Conservation (phyloP, 768 basidiomycete genomes). For the Pleurotus citrinopileatus region DNA sequence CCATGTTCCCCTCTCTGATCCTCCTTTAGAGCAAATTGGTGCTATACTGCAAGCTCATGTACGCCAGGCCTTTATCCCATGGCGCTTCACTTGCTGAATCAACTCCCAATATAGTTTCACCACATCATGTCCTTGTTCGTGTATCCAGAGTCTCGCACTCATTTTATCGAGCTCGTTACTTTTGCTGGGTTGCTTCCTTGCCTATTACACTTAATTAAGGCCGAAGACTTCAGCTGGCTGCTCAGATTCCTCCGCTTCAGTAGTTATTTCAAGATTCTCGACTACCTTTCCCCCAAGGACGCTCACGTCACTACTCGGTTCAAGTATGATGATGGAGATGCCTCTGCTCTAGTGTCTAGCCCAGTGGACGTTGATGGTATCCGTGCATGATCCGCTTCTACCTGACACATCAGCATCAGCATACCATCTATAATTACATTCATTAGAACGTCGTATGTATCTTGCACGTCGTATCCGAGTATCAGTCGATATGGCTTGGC, state of each 20-base stretch:
- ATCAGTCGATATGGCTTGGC: too few species aligned
- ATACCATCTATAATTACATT: too few species aligned
- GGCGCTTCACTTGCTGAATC: neutral
- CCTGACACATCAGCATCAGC: too few species aligned
- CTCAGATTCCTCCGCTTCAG: neutral
- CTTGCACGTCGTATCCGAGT: too few species aligned
- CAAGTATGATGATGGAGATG: too few species aligned
- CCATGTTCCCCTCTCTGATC: conserved; percentile 15
- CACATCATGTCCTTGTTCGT: conserved; percentile 58
- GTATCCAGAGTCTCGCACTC: conserved; percentile 73
- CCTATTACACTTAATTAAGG: neutral
- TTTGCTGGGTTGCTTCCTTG: conserved; percentile 38
- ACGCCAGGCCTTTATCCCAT: conserved; percentile 21
- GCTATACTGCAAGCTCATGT: conserved; percentile 60
- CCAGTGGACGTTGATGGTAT: too few species aligned
- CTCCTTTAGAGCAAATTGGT: conserved; percentile 42
- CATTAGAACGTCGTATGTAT: too few species aligned
- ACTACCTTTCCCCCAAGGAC: neutral
- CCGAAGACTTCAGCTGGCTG: neutral
- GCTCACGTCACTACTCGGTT: neutral
- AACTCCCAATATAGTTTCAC: conserved; percentile 39
- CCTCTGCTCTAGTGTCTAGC: too few species aligned
- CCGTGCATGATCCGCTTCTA: too few species aligned
- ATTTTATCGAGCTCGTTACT: conserved; percentile 55
- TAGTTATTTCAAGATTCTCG: conserved; percentile 4